Conservation (phyloP, 169 alveolate genomes). For the Babesia sp. region DNA sequence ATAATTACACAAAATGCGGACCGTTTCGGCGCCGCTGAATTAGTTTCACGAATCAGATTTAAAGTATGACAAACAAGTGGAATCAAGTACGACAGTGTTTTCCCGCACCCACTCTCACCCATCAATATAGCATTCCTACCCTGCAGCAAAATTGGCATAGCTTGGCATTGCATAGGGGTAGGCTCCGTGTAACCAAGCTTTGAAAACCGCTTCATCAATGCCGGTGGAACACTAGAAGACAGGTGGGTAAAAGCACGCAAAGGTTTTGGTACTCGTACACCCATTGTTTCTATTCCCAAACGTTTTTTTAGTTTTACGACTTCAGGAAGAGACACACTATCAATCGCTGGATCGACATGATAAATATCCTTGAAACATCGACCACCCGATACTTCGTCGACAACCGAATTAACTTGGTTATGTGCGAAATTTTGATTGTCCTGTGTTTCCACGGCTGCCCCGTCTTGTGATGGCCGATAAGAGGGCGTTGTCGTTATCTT, state of each 20-base stretch:
- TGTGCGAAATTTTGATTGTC: too few relatives aligned
- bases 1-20: constrained; percentile 29
- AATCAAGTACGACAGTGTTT: constrained; percentile 85
- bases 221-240: constrained; percentile 6
- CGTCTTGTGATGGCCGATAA: too few relatives aligned
- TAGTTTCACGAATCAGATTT: constrained; percentile 27
- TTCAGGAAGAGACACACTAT: constrained; percentile 28
- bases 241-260: constrained; percentile 49
- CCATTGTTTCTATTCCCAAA: constrained; percentile 52
- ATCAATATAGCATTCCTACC: constrained; percentile 82
- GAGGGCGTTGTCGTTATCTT: too few relatives aligned
- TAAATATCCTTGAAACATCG: constrained; percentile 21
- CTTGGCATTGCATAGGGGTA: constrained; percentile 86
- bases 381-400: too few relatives aligned
- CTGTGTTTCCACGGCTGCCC: too few relatives aligned
- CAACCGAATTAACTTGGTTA: too few relatives aligned
- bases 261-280: constrained; percentile 65
- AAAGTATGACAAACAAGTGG: constrained; percentile 72
- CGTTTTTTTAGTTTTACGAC: constrained; percentile 38
- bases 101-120: constrained; percentile 91
- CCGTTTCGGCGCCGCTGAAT: constrained; percentile 43
- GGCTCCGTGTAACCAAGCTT: constrained; percentile 78
- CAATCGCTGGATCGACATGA: constrained; percentile 33
- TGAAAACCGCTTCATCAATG: constrained; percentile 16
- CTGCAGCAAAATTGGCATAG: constrained; percentile 83